These are phyloP conservation scores for Cucumis melo DNA, from an alignment of 306 rosid species.

Conservation along the genomic window DNA sequence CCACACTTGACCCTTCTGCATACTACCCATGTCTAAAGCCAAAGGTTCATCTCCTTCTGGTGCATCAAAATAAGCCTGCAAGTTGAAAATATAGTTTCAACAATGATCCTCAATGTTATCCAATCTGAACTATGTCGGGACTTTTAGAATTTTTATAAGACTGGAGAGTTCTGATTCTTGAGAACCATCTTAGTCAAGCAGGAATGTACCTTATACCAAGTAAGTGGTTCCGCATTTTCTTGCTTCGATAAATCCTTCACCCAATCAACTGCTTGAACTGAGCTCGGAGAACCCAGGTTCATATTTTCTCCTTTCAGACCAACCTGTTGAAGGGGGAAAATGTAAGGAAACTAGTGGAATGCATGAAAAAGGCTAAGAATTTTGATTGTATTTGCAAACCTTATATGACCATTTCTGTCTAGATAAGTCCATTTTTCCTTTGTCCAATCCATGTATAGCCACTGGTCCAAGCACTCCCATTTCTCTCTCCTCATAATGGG, in stretches of 20 bases:
- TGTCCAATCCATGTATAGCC: constrained; percentile 44
- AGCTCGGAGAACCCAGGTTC: constrained; percentile 31
- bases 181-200: neutral
- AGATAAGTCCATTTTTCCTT: constrained; percentile 61
- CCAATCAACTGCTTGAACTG: constrained; percentile 49
- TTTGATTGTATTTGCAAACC: constrained; percentile 26
- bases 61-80: constrained; percentile 40
- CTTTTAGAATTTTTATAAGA: neutral
- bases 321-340: constrained; percentile 18
- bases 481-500: constrained; percentile 57
- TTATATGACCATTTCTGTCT: constrained; percentile 82
- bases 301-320: constrained; percentile 37
- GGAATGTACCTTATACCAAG: constrained; percentile 37
- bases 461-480: constrained; percentile 75
- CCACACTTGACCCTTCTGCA: constrained; percentile 91
- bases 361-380: neutral
- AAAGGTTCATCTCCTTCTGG: constrained; percentile 64
- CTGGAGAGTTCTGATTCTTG: neutral
- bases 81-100: constrained; percentile 7
- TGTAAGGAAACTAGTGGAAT: neutral
- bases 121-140: neutral
- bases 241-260: constrained; percentile 18
- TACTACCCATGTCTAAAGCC: constrained; percentile 68
- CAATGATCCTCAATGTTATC: neutral
- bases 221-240: constrained; percentile 42